Evolutionary conservation across 768 basidiomycete species (phyloP).

Genomic region (Trametes maxima): DNA sequence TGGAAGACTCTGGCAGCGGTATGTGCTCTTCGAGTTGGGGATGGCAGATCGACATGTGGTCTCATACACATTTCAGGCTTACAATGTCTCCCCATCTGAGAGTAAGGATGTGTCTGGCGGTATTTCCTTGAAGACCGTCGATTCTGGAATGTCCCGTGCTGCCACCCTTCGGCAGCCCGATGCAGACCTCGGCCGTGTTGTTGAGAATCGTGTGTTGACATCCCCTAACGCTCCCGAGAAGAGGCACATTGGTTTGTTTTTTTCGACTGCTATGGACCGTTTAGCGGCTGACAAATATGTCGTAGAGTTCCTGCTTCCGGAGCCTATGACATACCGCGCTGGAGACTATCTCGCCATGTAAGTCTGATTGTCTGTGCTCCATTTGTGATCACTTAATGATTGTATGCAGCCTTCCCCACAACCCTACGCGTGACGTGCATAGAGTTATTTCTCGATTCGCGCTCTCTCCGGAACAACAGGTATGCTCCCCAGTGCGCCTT

Average conservation of each 20-base stretch:
- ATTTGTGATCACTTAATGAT: not conserved
- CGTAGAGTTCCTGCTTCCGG: constrained; percentile 44
- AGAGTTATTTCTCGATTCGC: constrained; percentile 42
- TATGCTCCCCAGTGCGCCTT: constrained; percentile 13
- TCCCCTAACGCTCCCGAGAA: constrained; percentile 42
- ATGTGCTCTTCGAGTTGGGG: not conserved
- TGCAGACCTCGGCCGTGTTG: constrained; percentile 41
- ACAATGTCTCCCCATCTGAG: constrained; percentile 29
- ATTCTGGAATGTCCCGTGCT: constrained; percentile 38
- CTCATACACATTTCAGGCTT: constrained; percentile 33
- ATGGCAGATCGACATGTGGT: not conserved
- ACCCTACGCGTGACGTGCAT: constrained; percentile 42
- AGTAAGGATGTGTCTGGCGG: constrained; percentile 12
- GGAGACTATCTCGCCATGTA: constrained; percentile 53
- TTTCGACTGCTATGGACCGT: not conserved
- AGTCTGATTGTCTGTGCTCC: constrained; percentile 10
- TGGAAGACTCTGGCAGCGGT: constrained; percentile 43
- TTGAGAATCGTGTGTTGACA: constrained; percentile 44
- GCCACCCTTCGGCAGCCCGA: constrained; percentile 41
- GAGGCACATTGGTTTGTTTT: constrained; percentile 43
- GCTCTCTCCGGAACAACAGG: constrained; percentile 43
- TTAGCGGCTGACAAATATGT: not conserved
- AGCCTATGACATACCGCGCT: constrained; percentile 40
- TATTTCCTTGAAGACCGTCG: constrained; percentile 37
- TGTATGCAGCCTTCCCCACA: constrained; percentile 41